Evolutionary conservation across 2,329 filamentous ascomycete genomes (phyloP).

Genomic region (Talaromyces atroroseus): DNA sequence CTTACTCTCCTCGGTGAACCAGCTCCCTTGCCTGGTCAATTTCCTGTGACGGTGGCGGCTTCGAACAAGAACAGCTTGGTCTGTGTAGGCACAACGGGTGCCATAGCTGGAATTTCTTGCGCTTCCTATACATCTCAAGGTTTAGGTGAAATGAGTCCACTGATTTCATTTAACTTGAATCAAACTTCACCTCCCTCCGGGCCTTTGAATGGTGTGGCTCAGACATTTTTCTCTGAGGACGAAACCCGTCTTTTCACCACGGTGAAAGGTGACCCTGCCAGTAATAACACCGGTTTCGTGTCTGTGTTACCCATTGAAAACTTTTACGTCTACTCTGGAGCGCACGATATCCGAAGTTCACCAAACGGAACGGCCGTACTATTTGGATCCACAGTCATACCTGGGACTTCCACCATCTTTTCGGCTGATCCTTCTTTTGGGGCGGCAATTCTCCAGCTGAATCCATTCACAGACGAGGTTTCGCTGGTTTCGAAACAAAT

Average conservation of each 20-base stretch:
- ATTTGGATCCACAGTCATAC: slow-evolving; percentile 50
- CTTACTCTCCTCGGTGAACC: slow-evolving; percentile 30
- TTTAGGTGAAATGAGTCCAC: slow-evolving; percentile 27
- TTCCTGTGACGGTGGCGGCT: slow-evolving; percentile 36
- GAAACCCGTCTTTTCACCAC: slow-evolving; percentile 49
- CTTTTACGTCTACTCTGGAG: slow-evolving; percentile 9
- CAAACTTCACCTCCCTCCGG: slow-evolving; percentile 57
- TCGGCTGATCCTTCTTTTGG: slow-evolving; percentile 57
- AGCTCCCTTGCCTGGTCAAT: slow-evolving; percentile 30
- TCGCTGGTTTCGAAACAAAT: slow-evolving; percentile 34
- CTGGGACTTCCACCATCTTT: slow-evolving; percentile 44
- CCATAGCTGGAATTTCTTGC: slow-evolving; percentile 34
- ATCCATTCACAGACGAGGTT: slow-evolving; percentile 26
- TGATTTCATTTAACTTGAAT: slow-evolving; percentile 42
- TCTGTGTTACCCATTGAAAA: slow-evolving; percentile 44
- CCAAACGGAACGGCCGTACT: slow-evolving; percentile 54
- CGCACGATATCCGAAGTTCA: slow-evolving; percentile 34
- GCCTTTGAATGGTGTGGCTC: slow-evolving; percentile 55
- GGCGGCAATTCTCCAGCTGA: slow-evolving; percentile 44
- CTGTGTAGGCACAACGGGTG: slow-evolving; percentile 35
- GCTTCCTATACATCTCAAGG: slow-evolving; percentile 26
- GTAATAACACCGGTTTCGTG: slow-evolving; percentile 54
- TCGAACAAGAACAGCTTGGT: slow-evolving; percentile 31
- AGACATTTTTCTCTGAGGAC: slow-evolving; percentile 55
- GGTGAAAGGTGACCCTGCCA: slow-evolving; percentile 55